Evolutionary conservation across 140 eudicot genomes (phyloP), one percentile per base, ranked within the genome.

Genomic region (Flaveria floridana): DNA sequence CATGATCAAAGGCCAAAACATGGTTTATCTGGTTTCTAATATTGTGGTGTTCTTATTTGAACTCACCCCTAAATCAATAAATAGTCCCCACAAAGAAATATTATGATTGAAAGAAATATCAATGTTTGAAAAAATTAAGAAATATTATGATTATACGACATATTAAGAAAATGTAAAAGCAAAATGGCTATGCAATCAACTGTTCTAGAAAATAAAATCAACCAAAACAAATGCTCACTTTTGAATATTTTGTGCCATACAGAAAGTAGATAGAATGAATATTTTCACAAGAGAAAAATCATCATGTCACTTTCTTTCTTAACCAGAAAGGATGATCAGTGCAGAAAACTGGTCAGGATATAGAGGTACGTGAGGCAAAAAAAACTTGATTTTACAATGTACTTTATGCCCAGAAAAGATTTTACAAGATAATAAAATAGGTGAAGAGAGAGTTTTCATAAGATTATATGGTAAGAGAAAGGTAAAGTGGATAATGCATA

Each of bases 401-500:
- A 30, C 30, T 30, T 63, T 1, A 14, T 61, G 28, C 34, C 69
- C 69, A 63, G 1, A 15, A n/a, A 63, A 3, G n/a, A 52, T 16
- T 52, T 5, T n/a, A 52, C n/a, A 13, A 52, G 23, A 52, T 52
- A 52, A n/a, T 52, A 4, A 52, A 52, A 52, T 52, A 20, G 59
- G 59, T 52, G 59, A 15, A 51, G 62, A 53, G 61, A 21, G 5
- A 30, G 6, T 30, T 56, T 57, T 42, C 56, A 55, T 57, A 58
- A 58, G 68, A 58, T 52, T 34, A 23, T 7, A 55, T 66, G 26
- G 20, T 21, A 30, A 53, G 15, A 46, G 25, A 69, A 6, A 11
- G 37, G 61, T 37, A 16, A 39, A 72, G 14, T 64, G 46, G n/a
- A 15, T 4, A 34, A 57, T 18, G 21, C 68, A 74, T 84, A 89